These are phyloP conservation scores for Yamadazyma friedrichii DNA, from an alignment of 1,139 yeast genomes.

Conservation along the genomic window DNA sequence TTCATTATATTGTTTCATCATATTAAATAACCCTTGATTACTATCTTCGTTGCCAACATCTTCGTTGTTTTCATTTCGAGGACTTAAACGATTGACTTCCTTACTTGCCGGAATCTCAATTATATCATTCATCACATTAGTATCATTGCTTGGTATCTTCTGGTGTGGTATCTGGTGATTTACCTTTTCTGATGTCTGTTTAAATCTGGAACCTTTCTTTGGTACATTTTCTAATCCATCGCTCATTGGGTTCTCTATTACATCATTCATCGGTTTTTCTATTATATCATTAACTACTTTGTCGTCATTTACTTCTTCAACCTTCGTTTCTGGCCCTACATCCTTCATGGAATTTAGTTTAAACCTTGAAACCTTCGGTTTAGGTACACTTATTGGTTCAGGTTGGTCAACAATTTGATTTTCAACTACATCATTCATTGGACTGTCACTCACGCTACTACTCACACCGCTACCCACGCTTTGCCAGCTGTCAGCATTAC, in stretches of 20 bases:
- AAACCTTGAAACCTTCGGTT: not conserved
- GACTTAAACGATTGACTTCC: not conserved
- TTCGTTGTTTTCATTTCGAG: not conserved
- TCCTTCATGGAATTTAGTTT: not conserved
- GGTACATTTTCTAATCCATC: conserved; percentile 2
- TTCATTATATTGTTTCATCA: conserved; percentile 28
- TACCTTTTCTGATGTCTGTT: no score
- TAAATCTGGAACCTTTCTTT: not conserved
- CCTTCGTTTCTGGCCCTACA: conserved; percentile 1
- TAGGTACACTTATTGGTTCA: not conserved
- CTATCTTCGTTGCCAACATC: not conserved
- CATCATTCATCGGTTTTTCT: conserved; percentile 8
- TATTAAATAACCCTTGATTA: conserved; percentile 9
- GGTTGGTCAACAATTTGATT: no score
- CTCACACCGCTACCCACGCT: conserved; percentile 9
- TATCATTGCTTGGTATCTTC: no score
- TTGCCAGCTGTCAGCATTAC: not conserved
- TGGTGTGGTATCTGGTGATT: no score
- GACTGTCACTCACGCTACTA: conserved; percentile 7
- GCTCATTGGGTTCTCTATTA: conserved; percentile 1
- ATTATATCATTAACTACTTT: conserved; percentile 6
- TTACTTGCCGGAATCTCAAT: conserved; percentile 1
- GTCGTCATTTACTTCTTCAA: conserved; percentile 5
- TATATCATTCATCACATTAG: not conserved
- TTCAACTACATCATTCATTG: conserved; percentile 7